These are phyloP conservation scores for Exophiala phaeomuriformis DNA, from an alignment of 2,329 filamentous ascomycete species.

Conservation along the genomic window DNA sequence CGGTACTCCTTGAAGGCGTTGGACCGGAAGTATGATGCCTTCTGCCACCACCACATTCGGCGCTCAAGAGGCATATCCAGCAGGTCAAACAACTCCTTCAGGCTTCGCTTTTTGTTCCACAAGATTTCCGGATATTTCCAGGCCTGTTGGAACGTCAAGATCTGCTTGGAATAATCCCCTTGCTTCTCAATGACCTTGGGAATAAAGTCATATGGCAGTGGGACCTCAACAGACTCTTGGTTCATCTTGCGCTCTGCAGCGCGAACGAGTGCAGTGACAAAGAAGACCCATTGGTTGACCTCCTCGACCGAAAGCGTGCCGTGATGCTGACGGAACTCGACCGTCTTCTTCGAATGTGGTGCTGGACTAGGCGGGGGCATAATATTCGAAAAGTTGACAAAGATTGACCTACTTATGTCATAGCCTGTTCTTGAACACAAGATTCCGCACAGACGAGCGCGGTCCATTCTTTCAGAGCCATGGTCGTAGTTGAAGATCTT, in stretches of 20 bases:
- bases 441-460: neutral
- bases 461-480: neutral
- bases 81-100: slow-evolving; percentile 16
- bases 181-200: neutral
- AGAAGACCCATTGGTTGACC: slow-evolving; percentile 13
- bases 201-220: neutral
- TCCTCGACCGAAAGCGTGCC: slow-evolving; percentile 10
- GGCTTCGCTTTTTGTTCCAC: neutral
- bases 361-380: neutral
- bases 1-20: neutral
- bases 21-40: neutral
- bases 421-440: neutral
- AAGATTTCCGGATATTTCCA: slow-evolving; percentile 10
- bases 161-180: neutral
- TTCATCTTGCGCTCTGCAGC: slow-evolving; percentile 14
- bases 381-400: slow-evolving; percentile 15
- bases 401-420: neutral
- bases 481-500: slow-evolving; percentile 4
- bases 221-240: neutral
- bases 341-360: slow-evolving; percentile 3
- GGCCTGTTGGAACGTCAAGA: neutral
- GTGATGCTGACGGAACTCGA: slow-evolving; percentile 19
- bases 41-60: slow-evolving; percentile 12
- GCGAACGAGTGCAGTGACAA: slow-evolving; percentile 15
- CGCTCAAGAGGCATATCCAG: slow-evolving; percentile 7